Evolutionary conservation across 176 grass and related monocot genomes (phyloP), one percentile per base, ranked within the genome.

Genomic region (Echinochloa phyllopogon): DNA sequence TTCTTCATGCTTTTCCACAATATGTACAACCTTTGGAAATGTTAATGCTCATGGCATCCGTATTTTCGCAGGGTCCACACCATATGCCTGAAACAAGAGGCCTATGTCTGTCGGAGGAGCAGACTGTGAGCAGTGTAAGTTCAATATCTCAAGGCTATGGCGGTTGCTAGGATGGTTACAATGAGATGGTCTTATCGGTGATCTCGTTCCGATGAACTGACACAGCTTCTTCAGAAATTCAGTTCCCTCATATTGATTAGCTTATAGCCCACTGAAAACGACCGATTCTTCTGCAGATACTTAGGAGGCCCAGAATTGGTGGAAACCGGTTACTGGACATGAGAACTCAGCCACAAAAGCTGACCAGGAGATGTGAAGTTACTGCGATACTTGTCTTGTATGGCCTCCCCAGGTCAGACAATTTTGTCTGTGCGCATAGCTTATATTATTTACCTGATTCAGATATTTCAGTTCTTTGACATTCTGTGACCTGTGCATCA

Each of bases 61-160:
- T 20, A 33, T 69, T 79, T 83, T 52, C 90, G 36, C 36, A 98
- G 96, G 96, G 91, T 61, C 83, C 90, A 64, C 91, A 98, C 72
- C 91, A 95, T 75, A 92, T 95, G 83, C 93, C 96, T 89, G 93
- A 98, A 87, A 98, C 96, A 56, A 95, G 93, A 82, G 96, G 93
- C 53, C 76, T 98, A 69, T 98, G 93, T 78, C 87, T 98, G 63
- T 98, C 96, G 16, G 93, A 98, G 83, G 96, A 98, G 85, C 93
- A 90, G 68, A 98, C 89, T 69, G 89, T 98, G 65, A 95, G 72
- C 83, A 98, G 91, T 77, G 96, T 98, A 91, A 89, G 89, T 74
- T 78, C 58, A 67, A 74, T 45, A 40, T 80, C 60, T 80, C 80
- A 75, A 40, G 0, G 0, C 21, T 58, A 24, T 72, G 29, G 23